These are phyloP conservation scores for Hymenoscyphus salicellus DNA, from an alignment of 2,329 filamentous ascomycete species.

Conservation along the genomic window DNA sequence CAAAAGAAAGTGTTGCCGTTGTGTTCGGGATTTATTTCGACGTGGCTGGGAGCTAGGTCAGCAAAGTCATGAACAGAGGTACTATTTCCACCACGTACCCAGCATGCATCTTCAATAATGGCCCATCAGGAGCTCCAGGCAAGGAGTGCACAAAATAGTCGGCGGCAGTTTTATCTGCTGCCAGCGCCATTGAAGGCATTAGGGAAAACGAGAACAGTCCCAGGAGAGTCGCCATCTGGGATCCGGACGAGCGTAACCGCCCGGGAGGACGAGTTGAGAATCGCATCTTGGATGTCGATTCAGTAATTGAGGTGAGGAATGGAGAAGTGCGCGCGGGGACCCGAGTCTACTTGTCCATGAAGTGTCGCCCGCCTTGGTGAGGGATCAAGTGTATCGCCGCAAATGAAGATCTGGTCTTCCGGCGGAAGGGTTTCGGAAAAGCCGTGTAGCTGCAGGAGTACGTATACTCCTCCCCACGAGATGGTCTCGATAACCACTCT, in stretches of 20 bases:
- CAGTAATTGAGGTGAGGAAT: conserved; percentile 14
- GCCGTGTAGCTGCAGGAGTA: neutral
- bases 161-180: conserved; percentile 60
- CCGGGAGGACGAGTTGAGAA: conserved; percentile 22
- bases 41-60: conserved; percentile 59
- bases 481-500: neutral
- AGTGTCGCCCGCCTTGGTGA: neutral
- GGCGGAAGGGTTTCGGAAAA: conserved; percentile 2
- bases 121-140: conserved; percentile 76
- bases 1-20: conserved; percentile 98
- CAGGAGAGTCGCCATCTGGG: conserved; percentile 28
- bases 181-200: conserved; percentile 5
- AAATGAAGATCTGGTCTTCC: conserved; percentile 15
- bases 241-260: conserved; percentile 13
- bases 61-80: neutral
- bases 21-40: conserved; percentile 79
- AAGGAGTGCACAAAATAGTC: conserved; percentile 88
- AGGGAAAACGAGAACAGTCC: conserved; percentile 39
- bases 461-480: neutral
- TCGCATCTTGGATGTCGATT: conserved; percentile 30
- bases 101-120: conserved; percentile 93
- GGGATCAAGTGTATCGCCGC: neutral
- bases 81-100: conserved; percentile 59
- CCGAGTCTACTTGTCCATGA: conserved; percentile 13
- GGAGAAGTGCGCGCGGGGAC: conserved; percentile 18